Base-by-base conservation (phyloP, 345 rosid genomes). In the Noccaea caerulescens region DNA sequence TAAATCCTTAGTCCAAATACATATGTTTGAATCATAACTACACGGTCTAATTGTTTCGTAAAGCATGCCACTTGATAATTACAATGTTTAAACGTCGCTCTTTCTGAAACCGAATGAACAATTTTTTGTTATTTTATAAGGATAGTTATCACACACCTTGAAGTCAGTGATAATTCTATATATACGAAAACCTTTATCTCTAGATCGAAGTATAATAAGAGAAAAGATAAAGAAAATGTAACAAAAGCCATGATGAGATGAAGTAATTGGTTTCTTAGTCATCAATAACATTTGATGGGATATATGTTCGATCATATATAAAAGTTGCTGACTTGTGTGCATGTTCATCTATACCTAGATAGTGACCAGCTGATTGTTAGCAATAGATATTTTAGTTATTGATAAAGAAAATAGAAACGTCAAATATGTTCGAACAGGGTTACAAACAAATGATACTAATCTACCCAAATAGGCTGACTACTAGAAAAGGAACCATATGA, bases 201-300 rank as follows among this genome's bases (percentile, higher is more conserved):
- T 27, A 1, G 30, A 27, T 27, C 30, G 30, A 27, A 27, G 4
- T 27, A 27, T 27, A 27, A 14, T 14, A 18, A 34, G 47, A 34
- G 7, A 34, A 34, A 63, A 2, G 7, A 59, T n/a, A 32, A 45
- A 63, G 3, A 49, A 63, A 47, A 36, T 63, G 2, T 7, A 4
- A 50, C 8, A 20, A 51, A 38, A 38, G 71, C 41, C 50, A 52
- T 11, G 57, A 34, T 33, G 27, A 4, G 5, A 16, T 57, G 38
- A 25, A 66, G 39, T 11, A 52, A 52, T 27, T 66, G 49, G 72
- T 27, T 67, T 67, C 52, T 41, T 6, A 14, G 32, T 27, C 61
- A 53, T 53, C 30, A 13, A 8, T 13, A 53, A 41, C 52, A 66
- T 8, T 10, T 6, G 41, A 53, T 66, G 51, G 52, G 51, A 30